Conservation (phyloP, 2,329 filamentous ascomycete species). For the Fusarium euwallaceae region DNA sequence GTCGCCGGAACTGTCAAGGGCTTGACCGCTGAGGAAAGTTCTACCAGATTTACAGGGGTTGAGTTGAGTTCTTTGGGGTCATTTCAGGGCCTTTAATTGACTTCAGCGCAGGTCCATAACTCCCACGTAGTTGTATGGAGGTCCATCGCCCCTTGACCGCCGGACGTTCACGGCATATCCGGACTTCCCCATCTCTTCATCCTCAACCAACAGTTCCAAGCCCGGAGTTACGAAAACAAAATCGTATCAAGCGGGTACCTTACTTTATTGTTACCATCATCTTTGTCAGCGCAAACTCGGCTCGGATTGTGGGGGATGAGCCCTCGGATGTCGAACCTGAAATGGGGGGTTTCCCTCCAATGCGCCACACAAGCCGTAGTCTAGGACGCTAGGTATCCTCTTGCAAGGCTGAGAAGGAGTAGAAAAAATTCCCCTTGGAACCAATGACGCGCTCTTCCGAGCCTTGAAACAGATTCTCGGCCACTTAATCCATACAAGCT, state of each 20-base stretch:
- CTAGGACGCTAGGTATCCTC: not conserved
- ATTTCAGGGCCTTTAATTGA: not conserved
- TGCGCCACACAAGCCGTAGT: slow-evolving; percentile 3
- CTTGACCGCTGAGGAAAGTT: slow-evolving; percentile 14
- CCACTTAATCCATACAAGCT: slow-evolving; percentile 3
- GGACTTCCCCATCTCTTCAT: not conserved
- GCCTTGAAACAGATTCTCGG: slow-evolving; percentile 18
- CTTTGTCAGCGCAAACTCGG: slow-evolving; percentile 29
- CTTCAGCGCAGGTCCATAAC: not conserved
- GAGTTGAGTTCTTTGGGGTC: not conserved
- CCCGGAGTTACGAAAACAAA: slow-evolving; percentile 9
- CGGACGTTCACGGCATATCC: not conserved
- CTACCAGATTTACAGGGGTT: slow-evolving; percentile 5
- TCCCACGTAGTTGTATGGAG: not conserved
- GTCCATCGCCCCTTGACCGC: not conserved
- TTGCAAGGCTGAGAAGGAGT: slow-evolving; percentile 33
- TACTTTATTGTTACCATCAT: slow-evolving; percentile 2
- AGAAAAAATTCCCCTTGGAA: slow-evolving; percentile 23
- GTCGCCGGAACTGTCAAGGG: slow-evolving; percentile 37
- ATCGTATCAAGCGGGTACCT: not conserved
- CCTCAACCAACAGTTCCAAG: not conserved
- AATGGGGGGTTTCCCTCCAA: not conserved
- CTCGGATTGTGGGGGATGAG: slow-evolving; percentile 37
- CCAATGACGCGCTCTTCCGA: slow-evolving; percentile 42
- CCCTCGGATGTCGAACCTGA: slow-evolving; percentile 5